phyloP scores from a whole-genome alignment of 805 yeast species.

The Suhomyces pyralidae region DNA sequence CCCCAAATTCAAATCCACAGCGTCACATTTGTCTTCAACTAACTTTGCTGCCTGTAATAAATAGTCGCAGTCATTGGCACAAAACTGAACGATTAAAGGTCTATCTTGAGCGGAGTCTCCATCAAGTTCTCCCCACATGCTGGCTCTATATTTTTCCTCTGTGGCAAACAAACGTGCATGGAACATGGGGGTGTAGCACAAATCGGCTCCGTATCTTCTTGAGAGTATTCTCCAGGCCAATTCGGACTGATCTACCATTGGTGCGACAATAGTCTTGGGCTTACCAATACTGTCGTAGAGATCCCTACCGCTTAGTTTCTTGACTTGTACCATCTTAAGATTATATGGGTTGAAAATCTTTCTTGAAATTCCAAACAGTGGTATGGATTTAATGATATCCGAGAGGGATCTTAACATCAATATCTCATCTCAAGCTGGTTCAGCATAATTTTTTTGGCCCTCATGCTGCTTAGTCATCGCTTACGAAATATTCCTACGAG shows the following conservation, averaged over 20 bases:
- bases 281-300: slow-evolving; percentile 65
- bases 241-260: slow-evolving; percentile 98
- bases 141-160: slow-evolving; percentile 72
- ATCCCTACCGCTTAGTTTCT: slow-evolving; percentile 53
- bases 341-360: background rate
- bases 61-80: slow-evolving; percentile 92
- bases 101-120: slow-evolving; percentile 70
- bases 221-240: slow-evolving; percentile 91
- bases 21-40: slow-evolving; percentile 86
- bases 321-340: background rate
- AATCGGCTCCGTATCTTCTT: slow-evolving; percentile 84
- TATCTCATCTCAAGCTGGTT: background rate
- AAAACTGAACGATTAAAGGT: slow-evolving; percentile 90
- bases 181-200: slow-evolving; percentile 95
- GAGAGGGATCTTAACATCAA: background rate
- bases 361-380: background rate
- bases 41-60: slow-evolving; percentile 75
- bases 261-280: slow-evolving; percentile 89
- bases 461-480: background rate
- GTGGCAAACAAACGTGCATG: slow-evolving; percentile 90
- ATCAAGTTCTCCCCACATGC: slow-evolving; percentile 69
- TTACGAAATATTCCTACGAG: too few relatives aligned
- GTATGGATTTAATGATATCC: background rate
- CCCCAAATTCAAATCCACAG: slow-evolving; percentile 92
- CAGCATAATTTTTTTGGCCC: background rate